Base-by-base conservation (phyloP, 2,329 filamentous ascomycete species). In the Aspergillus flavus region DNA sequence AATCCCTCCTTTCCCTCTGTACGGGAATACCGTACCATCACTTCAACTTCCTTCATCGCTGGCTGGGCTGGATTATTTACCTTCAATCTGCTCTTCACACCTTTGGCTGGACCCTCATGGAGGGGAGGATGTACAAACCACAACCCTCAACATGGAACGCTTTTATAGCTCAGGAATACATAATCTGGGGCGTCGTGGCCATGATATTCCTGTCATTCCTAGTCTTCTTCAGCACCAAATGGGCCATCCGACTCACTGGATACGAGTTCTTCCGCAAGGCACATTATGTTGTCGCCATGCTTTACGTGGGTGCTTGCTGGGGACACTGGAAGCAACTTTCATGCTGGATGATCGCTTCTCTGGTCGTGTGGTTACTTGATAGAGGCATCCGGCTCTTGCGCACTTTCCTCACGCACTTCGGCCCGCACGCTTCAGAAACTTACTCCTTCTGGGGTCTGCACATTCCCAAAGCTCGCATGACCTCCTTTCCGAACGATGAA, bases 241-340 rank as follows among this genome's bases (percentile, higher is more conserved):
- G 81, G 73, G 88, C 83, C 0, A 90, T 93, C 62, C 82, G 84
- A 10, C 76, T 84, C 55, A 92, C 89, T 0, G 91, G 91, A 3
- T 92, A 94, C 75, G 91, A 93, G 70, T 88, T 90, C 76, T 93
- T 93, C 81, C 85, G 90, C 64, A 92, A 92, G 73, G 79, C 85
- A 0, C 91, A 93, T 73, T 92, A 92, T 69, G 80, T 92, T 14
- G 80, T 93, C 2, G 91, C 90, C 12, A 87, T 90, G 79, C 75
- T 93, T 5, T 94, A 92, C 75, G 85, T 93, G 14, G 91, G 89
- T 5, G 90, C 89, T 3, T 90, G 89, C 75, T 92, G 89, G 85
- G 90, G 85, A 1, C 91, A 94, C 72, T 94, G 91, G 91, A 75
- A 82, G 57, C 80, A 87, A 57, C 80, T 93, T 4, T 82, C 85